Conservation (phyloP, 805 yeast genomes). For the Suhomyces sp. region DNA sequence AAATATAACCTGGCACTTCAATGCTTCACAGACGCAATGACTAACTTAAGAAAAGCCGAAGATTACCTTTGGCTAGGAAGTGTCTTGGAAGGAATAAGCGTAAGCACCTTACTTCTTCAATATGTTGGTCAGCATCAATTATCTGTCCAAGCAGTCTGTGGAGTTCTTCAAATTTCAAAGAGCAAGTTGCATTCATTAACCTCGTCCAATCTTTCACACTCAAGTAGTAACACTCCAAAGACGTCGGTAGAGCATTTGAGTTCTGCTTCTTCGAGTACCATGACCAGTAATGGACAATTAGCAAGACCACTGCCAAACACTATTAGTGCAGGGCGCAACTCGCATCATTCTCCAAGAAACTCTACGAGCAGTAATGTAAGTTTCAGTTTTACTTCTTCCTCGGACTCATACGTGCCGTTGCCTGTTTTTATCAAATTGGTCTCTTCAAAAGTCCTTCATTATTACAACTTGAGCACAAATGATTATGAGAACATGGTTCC, state of each 20-base stretch:
- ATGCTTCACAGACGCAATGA: constrained; percentile 71
- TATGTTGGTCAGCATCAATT: constrained; percentile 51
- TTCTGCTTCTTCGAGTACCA: not conserved
- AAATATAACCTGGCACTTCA: constrained; percentile 66
- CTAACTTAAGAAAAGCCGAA: constrained; percentile 53
- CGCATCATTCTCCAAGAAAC: constrained; percentile 30
- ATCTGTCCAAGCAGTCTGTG: constrained; percentile 35
- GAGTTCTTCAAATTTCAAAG: constrained; percentile 31
- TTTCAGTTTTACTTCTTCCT: constrained; percentile 13
- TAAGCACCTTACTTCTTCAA: constrained; percentile 59
- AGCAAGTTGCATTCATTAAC: constrained; percentile 20
- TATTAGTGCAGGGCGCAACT: not conserved
- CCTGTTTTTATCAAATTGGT: constrained; percentile 34
- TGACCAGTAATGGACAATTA: not conserved
- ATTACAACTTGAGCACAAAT: constrained; percentile 44
- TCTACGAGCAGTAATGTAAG: constrained; percentile 28
- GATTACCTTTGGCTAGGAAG: constrained; percentile 89
- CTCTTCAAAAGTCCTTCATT: constrained; percentile 24
- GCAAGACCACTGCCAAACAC: not conserved
- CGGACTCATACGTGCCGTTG: constrained; percentile 27
- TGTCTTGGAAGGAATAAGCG: constrained; percentile 77
- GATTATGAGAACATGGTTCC: constrained; percentile 78
- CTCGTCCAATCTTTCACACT: constrained; percentile 18
- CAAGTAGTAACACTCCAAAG: constrained; percentile 30
- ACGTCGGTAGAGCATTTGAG: constrained; percentile 1